phyloP scores from a whole-genome alignment of 768 basidiomycete genomes.

The Suillus lakei region DNA sequence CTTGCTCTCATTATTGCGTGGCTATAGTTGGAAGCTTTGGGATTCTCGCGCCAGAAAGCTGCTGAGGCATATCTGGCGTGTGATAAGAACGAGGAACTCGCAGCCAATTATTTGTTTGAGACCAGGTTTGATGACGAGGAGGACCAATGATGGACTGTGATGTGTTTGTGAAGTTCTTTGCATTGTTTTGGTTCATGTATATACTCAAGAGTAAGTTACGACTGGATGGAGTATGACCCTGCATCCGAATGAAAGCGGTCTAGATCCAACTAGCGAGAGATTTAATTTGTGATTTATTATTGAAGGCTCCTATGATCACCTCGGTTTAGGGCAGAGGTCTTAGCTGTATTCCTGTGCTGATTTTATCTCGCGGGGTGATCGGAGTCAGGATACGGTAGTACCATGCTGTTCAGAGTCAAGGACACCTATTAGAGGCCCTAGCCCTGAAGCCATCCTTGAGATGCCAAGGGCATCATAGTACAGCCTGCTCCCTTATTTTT shows the following conservation, averaged over 20 bases:
- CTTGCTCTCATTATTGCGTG: constrained; percentile 3
- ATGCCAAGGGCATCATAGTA: no score
- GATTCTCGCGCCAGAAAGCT: constrained; percentile 82
- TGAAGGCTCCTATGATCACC: not conserved
- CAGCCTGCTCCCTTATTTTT: not conserved
- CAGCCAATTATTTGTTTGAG: constrained; percentile 94
- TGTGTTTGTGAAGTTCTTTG: constrained; percentile 4
- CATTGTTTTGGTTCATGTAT: constrained; percentile 10
- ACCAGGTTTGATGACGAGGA: constrained; percentile 54
- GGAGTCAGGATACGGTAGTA: not conserved
- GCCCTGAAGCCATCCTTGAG: constrained; percentile 5
- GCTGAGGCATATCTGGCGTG: constrained; percentile 93
- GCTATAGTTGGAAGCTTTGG: constrained; percentile 78
- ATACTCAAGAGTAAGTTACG: constrained; percentile 4
- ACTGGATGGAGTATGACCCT: constrained; percentile 1
- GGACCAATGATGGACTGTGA: constrained; percentile 7
- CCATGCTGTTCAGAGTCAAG: no score
- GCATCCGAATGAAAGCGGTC: not conserved
- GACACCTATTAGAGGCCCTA: no score
- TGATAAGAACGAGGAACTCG: constrained; percentile 96
- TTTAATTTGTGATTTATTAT: not conserved
- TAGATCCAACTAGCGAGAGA: not conserved
- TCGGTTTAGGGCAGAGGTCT: no score
- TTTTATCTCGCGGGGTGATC: not conserved
- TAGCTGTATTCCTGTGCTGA: no score